phyloP scores from a whole-genome alignment of 805 yeast genomes.

The Nakazawaea ernobii region DNA sequence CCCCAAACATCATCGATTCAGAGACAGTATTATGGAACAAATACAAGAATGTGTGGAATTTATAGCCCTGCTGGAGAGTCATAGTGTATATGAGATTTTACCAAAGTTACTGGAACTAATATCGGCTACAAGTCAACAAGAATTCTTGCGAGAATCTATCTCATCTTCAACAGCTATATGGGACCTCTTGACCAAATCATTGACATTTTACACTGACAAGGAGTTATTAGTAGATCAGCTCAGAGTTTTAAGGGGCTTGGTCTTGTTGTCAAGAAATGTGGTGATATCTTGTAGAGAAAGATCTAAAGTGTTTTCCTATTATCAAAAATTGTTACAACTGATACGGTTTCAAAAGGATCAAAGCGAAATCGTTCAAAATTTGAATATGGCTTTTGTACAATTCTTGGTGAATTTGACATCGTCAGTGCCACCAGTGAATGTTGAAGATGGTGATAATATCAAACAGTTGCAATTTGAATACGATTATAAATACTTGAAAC shows the following conservation, averaged over 20 bases:
- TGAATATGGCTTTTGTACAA: conserved; percentile 6
- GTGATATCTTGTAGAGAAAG: conserved; percentile 14
- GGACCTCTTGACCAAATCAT: not conserved
- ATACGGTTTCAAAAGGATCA: not conserved
- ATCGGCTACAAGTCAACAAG: conserved; percentile 10
- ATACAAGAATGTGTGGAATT: not conserved
- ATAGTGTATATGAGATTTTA: not conserved
- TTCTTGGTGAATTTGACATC: conserved; percentile 10
- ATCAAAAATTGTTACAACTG: not conserved
- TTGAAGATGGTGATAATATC: conserved; percentile 7
- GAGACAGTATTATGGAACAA: not conserved
- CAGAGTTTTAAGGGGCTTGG: conserved; percentile 18
- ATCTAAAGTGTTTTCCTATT: not conserved
- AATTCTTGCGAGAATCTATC: not conserved
- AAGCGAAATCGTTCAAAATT: not conserved
- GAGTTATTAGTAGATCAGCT: conserved; percentile 8
- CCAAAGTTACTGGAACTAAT: conserved; percentile 15
- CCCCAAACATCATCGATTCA: too few relatives aligned
- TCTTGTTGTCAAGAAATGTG: conserved; percentile 19
- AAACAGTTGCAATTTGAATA: conserved; percentile 3
- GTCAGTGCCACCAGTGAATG: conserved; percentile 4
- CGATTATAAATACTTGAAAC: not conserved
- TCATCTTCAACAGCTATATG: not conserved
- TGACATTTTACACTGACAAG: not conserved
- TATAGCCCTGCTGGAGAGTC: not conserved